Evolutionary conservation across 2,329 filamentous ascomycete genomes (phyloP), one percentile per base, ranked within the genome.

Genomic region (Ceratocystiopsis sp.): DNA sequence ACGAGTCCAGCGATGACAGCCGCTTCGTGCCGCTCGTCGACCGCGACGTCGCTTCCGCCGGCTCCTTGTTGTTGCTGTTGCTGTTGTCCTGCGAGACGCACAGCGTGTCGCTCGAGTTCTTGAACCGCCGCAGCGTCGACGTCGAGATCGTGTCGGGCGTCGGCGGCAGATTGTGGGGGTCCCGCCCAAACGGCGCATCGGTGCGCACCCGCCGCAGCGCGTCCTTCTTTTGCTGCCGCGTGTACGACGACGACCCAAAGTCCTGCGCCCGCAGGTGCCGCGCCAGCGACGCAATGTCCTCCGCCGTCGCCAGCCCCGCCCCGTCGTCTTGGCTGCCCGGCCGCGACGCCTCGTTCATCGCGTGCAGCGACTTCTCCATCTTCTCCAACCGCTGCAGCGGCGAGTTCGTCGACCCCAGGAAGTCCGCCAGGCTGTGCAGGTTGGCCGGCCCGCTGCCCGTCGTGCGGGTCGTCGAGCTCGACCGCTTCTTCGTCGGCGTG

Each of bases 91-190:
- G 59, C 0, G 58, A 54, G 4, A 21, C 21, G 21, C 21, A 21
- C 1, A 70, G 53, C 0, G 64, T 65, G 37, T 75, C 71, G 42
- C 66, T 63, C 0, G 70, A 73, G 40, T 61, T 64, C 47, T 71
- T 63, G 46, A 64, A 68, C 14, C 63, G 61, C 7, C 64, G 61
- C 33, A 76, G 59, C 0, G 69, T 72, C 2, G 68, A 68, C 2
- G 69, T 73, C 1, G 72, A 73, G 17, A 75, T 69, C 0, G 73
- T 76, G 49, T 76, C 72, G 0, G 73, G 73, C 0, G 73, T 76
- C 0, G 73, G 73, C 11, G 73, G 73, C 2, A 75, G 57, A 16
- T 56, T 57, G 16, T 66, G 11, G 5, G 51, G 60, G 57, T 61
- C 64, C 48, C 57, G 57, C 6, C 59, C 47, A 52, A 60, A 46